phyloP scores from a whole-genome alignment of 805 yeast species.

The Ogataea naganishii region DNA sequence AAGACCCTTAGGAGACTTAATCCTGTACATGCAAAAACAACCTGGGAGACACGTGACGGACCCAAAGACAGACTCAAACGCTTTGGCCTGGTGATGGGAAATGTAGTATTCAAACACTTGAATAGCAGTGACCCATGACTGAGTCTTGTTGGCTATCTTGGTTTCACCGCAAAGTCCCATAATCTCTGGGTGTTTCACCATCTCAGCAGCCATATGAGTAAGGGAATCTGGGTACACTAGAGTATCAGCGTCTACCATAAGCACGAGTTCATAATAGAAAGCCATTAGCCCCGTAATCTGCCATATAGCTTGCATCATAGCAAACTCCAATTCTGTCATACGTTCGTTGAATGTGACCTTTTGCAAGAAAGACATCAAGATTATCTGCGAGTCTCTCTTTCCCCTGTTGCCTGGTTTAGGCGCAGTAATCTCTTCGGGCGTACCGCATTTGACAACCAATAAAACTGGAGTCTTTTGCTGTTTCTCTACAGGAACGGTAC shows the following conservation, averaged over 20 bases:
- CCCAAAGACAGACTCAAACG: conserved; percentile 91
- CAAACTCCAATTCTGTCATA: conserved; percentile 86
- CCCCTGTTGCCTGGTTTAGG: conserved; percentile 91
- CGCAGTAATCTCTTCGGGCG: conserved; percentile 64
- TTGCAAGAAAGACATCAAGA: conserved; percentile 85
- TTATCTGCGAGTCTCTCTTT: conserved; percentile 89
- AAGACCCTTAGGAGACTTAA: conserved; percentile 77
- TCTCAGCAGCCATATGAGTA: conserved; percentile 84
- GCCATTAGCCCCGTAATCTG: conserved; percentile 79
- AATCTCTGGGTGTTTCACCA: conserved; percentile 76
- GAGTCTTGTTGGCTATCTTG: conserved; percentile 73
- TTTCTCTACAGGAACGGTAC: conserved; percentile 65
- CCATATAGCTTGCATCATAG: conserved; percentile 68
- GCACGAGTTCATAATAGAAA: conserved; percentile 67
- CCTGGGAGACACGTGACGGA: conserved; percentile 95
- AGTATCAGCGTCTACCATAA: conserved; percentile 96
- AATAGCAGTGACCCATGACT: conserved; percentile 85
- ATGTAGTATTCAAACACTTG: conserved; percentile 92
- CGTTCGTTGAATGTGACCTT: conserved; percentile 85
- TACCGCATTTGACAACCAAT: conserved; percentile 79
- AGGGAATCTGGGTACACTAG: conserved; percentile 78
- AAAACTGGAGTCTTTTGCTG: conserved; percentile 83
- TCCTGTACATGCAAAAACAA: conserved; percentile 87
- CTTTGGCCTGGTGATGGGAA: conserved; percentile 91
- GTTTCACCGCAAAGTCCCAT: conserved; percentile 97